Conservation (phyloP, 2,329 filamentous ascomycete genomes). For the Pyrenophora teres region DNA sequence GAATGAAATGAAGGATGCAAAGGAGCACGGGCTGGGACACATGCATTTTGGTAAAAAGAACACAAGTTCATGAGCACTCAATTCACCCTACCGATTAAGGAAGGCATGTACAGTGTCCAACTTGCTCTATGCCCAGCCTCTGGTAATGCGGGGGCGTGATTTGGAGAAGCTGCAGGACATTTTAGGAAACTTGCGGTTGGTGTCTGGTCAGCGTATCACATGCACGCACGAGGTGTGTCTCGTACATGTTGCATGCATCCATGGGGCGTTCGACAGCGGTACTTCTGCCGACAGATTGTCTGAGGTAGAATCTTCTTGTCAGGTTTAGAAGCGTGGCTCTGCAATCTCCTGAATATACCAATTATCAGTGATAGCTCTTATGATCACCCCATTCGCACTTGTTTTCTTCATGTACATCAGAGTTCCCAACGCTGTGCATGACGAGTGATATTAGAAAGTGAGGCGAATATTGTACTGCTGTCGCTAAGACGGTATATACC, state of each 20-base stretch:
- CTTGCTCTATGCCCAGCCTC: neutral
- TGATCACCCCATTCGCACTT: no score
- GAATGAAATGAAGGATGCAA: slow-evolving; percentile 44
- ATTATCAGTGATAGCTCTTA: neutral
- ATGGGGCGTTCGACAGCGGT: slow-evolving; percentile 18
- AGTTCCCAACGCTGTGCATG: neutral
- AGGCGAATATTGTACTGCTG: slow-evolving; percentile 18
- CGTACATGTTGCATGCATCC: slow-evolving; percentile 30
- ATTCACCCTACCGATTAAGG: neutral
- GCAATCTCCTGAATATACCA: slow-evolving; percentile 23
- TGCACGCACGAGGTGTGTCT: slow-evolving; percentile 23
- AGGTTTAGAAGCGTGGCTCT: neutral
- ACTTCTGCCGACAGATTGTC: slow-evolving; percentile 2
- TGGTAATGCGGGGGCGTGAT: slow-evolving; percentile 10
- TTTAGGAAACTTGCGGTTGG: slow-evolving; percentile 10
- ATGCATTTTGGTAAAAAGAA: slow-evolving; percentile 29
- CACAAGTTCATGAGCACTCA: slow-evolving; percentile 22
- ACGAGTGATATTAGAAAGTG: slow-evolving; percentile 15
- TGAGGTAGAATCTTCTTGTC: neutral
- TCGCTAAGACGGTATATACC: slow-evolving; percentile 10
- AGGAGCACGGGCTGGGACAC: slow-evolving; percentile 42
- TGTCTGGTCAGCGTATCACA: slow-evolving; percentile 31
- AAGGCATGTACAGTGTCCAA: neutral
- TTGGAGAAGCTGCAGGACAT: slow-evolving; percentile 11
- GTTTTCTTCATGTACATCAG: no score